Evolutionary conservation across 208 protist genomes (phyloP), one percentile per base, ranked within the genome.

Genomic region (Crithidia thermophila): DNA sequence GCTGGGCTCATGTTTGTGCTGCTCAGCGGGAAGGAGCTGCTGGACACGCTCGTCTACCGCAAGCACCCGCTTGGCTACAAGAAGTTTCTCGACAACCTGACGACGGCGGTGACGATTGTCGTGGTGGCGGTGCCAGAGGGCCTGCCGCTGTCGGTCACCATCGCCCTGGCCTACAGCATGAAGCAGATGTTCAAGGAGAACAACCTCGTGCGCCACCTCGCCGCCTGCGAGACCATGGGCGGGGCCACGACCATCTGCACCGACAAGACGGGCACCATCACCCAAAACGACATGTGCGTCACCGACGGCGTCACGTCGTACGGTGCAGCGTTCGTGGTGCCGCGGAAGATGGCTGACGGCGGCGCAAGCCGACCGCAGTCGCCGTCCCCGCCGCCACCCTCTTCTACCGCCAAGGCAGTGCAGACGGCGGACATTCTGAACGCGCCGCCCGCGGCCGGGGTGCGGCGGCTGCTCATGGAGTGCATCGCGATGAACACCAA

Each of bases 121-220:
- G 98, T 99, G 21, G 97, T 99, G 27, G 98, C 98, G 16, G 94
- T 99, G 50, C 98, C 98, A 9, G 98, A 99, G 70, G 98, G 98
- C 25, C 83, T 99, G 52, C 98, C 98, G 28, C 82, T 99, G 8
- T 98, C 98, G 10, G 98, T 99, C 14, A 99, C 98, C 30, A 98
- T 99, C 57, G 89, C 98, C 4, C 84, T 99, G 10, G 97, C 98
- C 34, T 99, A 98, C 83, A 98, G 94, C 45, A 97, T 98, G 93
- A 77, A 86, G 40, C 79, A 87, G 45, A 99, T 99, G 98, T 77
- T 98, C 21, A 76, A 81, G 28, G 97, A 99, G 70, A 91, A 97
- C 23, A 98, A 98, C 69, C 74, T 98, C 10, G 97, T 99, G 14
- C 90, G 98, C n/a, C 87, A 97, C 68, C 68, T 99, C 25, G 84